These are phyloP conservation scores for Iris macrosiphon DNA, from an alignment of 106 monocot genomes.

Conservation along the genomic window DNA sequence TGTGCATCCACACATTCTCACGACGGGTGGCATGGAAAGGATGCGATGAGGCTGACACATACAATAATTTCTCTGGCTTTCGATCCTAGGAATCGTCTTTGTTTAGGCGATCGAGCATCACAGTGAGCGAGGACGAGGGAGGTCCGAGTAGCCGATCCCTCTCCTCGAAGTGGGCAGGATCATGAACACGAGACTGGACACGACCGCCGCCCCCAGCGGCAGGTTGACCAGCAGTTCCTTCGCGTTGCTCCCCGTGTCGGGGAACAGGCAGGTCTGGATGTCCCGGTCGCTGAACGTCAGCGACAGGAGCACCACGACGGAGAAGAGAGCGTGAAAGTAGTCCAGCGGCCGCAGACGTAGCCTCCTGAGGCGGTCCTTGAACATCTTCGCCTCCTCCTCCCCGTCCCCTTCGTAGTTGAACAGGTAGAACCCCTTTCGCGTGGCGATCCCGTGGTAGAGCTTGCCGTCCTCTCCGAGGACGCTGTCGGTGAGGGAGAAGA, in stretches of 20 bases:
- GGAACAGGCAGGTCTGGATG: constrained; percentile 43
- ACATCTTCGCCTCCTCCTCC: constrained; percentile 11
- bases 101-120: too few species aligned
- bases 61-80: too few species aligned
- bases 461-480: constrained; percentile 28
- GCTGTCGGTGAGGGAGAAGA: constrained; percentile 65
- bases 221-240: constrained; percentile 43
- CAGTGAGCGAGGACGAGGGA: too few species aligned
- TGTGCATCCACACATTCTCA: too few species aligned
- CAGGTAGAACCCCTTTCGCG: constrained; percentile 22
- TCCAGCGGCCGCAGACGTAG: constrained; percentile 22
- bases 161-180: constrained; percentile 46
- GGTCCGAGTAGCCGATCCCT: constrained; percentile 48
- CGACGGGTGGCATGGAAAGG: too few species aligned
- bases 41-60: too few species aligned
- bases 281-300: constrained; percentile 31
- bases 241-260: constrained; percentile 1
- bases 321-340: constrained; percentile 41
- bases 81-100: too few species aligned
- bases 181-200: constrained; percentile 45
- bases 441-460: constrained; percentile 42
- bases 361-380: constrained; percentile 13
- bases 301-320: constrained; percentile 30
- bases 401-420: constrained; percentile 29
- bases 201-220: constrained; percentile 48